phyloP scores from a whole-genome alignment of 106 monocot species.

The Posidonia australis region DNA sequence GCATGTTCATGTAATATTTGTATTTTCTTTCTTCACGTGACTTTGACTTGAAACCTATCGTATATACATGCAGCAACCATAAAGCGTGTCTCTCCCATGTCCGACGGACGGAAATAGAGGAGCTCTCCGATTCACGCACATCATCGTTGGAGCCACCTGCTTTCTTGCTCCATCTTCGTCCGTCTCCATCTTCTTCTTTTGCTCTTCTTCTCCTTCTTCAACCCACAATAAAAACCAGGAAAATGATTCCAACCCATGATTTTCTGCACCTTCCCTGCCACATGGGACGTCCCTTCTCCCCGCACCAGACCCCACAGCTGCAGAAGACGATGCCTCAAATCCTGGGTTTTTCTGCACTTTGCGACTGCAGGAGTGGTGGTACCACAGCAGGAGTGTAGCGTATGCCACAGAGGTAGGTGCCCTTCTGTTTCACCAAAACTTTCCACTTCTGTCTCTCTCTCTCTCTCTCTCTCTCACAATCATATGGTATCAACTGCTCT shows the following conservation, averaged over 20 bases:
- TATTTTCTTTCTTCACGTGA: no score
- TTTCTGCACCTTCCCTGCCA: background rate
- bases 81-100: no score
- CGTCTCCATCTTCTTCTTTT: no score
- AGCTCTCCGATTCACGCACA: no score
- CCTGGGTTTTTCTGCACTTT: background rate
- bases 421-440: background rate
- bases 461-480: background rate
- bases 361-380: no score
- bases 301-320: background rate
- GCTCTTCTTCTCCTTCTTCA: no score
- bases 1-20: no score
- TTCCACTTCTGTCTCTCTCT: background rate
- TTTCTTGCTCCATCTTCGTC: no score
- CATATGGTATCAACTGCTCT: background rate
- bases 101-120: no score
- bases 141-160: no score
- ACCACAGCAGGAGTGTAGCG: background rate
- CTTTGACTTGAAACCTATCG: no score
- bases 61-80: no score
- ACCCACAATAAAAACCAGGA: background rate
- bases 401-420: background rate
- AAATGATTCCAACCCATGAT: background rate
- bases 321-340: background rate
- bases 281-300: slow-evolving; percentile 1